Evolutionary conservation across 2,329 filamentous ascomycete species (phyloP).

Genomic region (Phaeoacremonium minimum): DNA sequence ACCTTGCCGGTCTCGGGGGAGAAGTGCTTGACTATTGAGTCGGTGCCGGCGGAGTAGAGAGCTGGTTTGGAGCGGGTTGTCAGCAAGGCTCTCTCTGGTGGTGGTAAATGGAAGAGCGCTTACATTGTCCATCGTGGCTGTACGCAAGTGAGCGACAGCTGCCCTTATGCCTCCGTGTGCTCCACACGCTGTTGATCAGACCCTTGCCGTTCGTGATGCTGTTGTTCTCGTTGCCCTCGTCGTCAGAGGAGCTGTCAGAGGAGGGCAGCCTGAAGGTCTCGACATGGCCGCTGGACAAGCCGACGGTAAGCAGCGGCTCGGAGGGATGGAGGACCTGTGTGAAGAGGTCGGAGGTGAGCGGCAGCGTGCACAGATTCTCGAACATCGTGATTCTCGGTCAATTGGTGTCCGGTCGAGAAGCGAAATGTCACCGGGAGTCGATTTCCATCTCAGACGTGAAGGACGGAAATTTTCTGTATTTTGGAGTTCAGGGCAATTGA

Average conservation of each 20-base stretch:
- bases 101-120: slow-evolving; percentile 17
- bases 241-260: slow-evolving; percentile 42
- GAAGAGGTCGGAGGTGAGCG: slow-evolving; percentile 83
- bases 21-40: slow-evolving; percentile 50
- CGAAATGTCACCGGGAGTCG: too few species aligned
- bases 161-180: slow-evolving; percentile 85
- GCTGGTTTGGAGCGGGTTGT: slow-evolving; percentile 25
- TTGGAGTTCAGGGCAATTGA: too few species aligned
- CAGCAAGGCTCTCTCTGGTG: not conserved
- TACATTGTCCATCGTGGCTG: slow-evolving; percentile 68
- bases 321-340: slow-evolving; percentile 80
- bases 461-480: too few species aligned
- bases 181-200: slow-evolving; percentile 79
- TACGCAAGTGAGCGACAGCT: slow-evolving; percentile 83
- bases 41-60: slow-evolving; percentile 61
- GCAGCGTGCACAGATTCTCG: slow-evolving; percentile 87
- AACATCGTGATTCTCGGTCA: too few species aligned
- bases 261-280: slow-evolving; percentile 72
- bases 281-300: slow-evolving; percentile 80
- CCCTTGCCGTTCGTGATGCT: slow-evolving; percentile 61
- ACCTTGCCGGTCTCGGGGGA: slow-evolving; percentile 59
- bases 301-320: slow-evolving; percentile 80
- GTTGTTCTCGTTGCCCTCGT: slow-evolving; percentile 43
- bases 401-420: too few species aligned
- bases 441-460: too few species aligned